Base-by-base conservation (phyloP, 331 rosid genomes). In the Erythrophleum ivorense region DNA sequence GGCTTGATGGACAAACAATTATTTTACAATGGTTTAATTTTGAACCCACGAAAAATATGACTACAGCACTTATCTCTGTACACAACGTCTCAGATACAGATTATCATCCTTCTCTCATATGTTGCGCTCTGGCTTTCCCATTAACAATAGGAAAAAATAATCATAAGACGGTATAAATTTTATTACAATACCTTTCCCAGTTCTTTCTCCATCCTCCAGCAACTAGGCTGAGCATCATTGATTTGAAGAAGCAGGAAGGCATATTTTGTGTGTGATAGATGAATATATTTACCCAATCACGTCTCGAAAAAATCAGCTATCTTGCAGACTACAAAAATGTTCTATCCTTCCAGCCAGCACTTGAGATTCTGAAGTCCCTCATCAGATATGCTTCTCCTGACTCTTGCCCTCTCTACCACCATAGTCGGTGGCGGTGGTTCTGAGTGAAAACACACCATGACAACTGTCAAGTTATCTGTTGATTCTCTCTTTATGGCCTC, bases 351-450 rank as follows among this genome's bases (percentile, higher is more conserved):
- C 60, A 89, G 80, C 9, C 41, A 76, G 87, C 53, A 75, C 59
- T 76, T 89, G 74, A 89, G 85, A 79, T 82, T 88, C 48, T 88
- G 89, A 64, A 91, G 93, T 36, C 92, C 96, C 80, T 89, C 91
- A 2, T 88, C 88, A 36, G 93, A 89, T 67, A 88, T 89, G 88
- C 93, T 89, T 83, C 92, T 86, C 74, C 84, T 74, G 67, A 89
- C 75, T 78, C 89, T 83, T 6, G 91, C 29, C 86, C 88, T 87
- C 33, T 86, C 83, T 6, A 85, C 85, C 76, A 71, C 80, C 49
- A 82, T 82, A 7, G 79, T 82, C 5, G 79, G 89, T 16, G 84
- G 87, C 3, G 93, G 96, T 34, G 92, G 88, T 76, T 86, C 93
- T 77, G 78, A 41, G 77, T 91, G 93, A 78, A 91, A 88, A 77